Base-by-base conservation (phyloP, 305 asterid genomes). In the Fraxinus xanthoxyloides region DNA sequence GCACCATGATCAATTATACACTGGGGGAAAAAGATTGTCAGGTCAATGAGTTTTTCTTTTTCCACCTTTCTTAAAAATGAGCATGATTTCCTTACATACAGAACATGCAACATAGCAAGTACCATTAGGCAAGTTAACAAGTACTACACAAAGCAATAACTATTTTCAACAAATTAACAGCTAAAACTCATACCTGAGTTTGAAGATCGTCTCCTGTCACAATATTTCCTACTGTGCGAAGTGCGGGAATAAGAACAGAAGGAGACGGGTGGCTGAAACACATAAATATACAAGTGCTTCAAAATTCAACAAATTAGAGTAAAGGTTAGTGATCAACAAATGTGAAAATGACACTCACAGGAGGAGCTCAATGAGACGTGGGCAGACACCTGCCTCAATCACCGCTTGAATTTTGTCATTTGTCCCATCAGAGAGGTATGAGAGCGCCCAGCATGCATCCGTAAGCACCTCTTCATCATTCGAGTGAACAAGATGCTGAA, bases 131-230 rank as follows among this genome's bases (percentile, higher is more conserved):
- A 15, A 15, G 59, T 48, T 48, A 48, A 13, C 59, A 48, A 13
- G 59, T 48, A 48, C 59, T 48, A 48, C 59, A 48, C 59, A 48
- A 48, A 48, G 59, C 13, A 48, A 79, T 28, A 51, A 21, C 4
- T 28, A 19, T 12, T 51, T 77, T 74, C 17, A 63, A 67, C 5
- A 26, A 54, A 35, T 75, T 7, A 59, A 28, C 10, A 72, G 32
- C 13, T 34, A 32, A 32, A 54, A 4, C 76, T 77, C 82, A 79
- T 77, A 91, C 98, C 95, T 95, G 98, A 77, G 98, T 95, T 88
- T 95, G 98, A 56, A 59, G 77, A 86, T 95, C 98, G 85, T 95
- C 94, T 78, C 98, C 98, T 26, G 98, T 95, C 82, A 91, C 98
- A 87, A 95, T 93, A 84, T 95, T 95, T 46, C 98, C 98, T 79